These are phyloP conservation scores for Gossypium gossypioides DNA, from an alignment of 441 rosid species.

Conservation along the genomic window DNA sequence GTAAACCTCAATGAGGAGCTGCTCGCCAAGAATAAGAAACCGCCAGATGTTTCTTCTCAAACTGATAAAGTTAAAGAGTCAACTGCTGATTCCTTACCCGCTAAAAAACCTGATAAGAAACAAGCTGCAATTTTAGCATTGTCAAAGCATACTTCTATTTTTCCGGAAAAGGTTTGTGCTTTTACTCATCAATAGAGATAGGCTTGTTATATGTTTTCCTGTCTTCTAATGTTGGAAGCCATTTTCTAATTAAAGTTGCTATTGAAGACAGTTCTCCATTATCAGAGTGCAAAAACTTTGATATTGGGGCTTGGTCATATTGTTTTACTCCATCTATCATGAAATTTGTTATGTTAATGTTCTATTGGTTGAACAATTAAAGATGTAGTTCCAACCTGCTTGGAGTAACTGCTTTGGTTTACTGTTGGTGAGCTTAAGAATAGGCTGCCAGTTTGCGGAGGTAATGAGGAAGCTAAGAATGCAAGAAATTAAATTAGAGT, in stretches of 20 bases:
- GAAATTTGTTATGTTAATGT: background rate
- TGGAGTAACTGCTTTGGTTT: background rate
- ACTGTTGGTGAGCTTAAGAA: background rate
- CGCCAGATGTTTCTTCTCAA: conserved; percentile 32
- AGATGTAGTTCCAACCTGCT: background rate
- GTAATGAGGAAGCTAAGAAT: conserved; percentile 1
- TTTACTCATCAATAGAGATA: background rate
- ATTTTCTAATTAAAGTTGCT: conserved; percentile 4
- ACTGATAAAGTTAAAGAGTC: conserved; percentile 25
- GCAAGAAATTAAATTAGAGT: background rate
- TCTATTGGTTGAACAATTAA: background rate
- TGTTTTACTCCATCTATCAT: background rate
- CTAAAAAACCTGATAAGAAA: conserved; percentile 37
- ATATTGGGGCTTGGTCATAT: conserved; percentile 2
- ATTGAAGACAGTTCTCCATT: background rate
- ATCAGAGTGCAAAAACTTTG: conserved; percentile 5
- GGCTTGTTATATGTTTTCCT: background rate
- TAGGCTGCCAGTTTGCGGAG: background rate
- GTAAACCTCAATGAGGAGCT: conserved; percentile 68
- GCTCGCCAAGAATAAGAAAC: conserved; percentile 47
- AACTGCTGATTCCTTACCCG: conserved; percentile 26
- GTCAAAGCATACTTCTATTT: conserved; percentile 45
- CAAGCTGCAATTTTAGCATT: conserved; percentile 39
- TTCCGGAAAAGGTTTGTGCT: conserved; percentile 82
- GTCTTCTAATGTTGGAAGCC: conserved; percentile 4